phyloP scores from a whole-genome alignment of 1,284 basidiomycete species.

The Sanghuangporus baumii region DNA sequence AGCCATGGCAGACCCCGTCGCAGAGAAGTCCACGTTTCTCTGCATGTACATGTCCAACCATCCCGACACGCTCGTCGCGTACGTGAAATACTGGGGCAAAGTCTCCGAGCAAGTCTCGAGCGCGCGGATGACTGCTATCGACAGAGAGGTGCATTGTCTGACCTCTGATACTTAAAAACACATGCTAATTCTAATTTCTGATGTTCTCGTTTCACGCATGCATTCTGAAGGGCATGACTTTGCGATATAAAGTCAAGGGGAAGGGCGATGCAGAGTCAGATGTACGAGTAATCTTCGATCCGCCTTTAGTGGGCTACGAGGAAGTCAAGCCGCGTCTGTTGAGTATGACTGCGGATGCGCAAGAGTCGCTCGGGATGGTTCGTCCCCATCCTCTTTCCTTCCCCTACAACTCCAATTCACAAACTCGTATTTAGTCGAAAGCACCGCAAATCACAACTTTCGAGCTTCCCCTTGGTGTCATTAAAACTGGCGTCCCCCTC shows the following conservation, averaged over 20 bases:
- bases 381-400: constrained; percentile 22
- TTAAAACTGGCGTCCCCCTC: constrained; percentile 23
- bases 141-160: constrained; percentile 43
- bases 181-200: neutral
- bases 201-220: neutral
- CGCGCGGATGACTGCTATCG: constrained; percentile 62
- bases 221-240: constrained; percentile 55
- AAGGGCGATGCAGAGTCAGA: constrained; percentile 38
- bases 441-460: constrained; percentile 57
- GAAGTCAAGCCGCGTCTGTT: constrained; percentile 75
- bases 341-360: constrained; percentile 66
- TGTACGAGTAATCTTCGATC: constrained; percentile 56
- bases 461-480: constrained; percentile 32
- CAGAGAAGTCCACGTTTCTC: constrained; percentile 67
- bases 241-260: constrained; percentile 52
- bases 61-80: constrained; percentile 74
- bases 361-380: constrained; percentile 73
- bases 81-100: constrained; percentile 69
- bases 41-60: constrained; percentile 80
- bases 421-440: constrained; percentile 41
- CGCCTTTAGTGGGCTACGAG: constrained; percentile 65
- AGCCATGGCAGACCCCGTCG: constrained; percentile 50
- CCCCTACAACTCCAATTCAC: neutral
- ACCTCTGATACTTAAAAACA: neutral
- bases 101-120: constrained; percentile 44